Evolutionary conservation across 2,329 filamentous ascomycete genomes (phyloP).

Genomic region (Phaeosphaeriaceae sp.): DNA sequence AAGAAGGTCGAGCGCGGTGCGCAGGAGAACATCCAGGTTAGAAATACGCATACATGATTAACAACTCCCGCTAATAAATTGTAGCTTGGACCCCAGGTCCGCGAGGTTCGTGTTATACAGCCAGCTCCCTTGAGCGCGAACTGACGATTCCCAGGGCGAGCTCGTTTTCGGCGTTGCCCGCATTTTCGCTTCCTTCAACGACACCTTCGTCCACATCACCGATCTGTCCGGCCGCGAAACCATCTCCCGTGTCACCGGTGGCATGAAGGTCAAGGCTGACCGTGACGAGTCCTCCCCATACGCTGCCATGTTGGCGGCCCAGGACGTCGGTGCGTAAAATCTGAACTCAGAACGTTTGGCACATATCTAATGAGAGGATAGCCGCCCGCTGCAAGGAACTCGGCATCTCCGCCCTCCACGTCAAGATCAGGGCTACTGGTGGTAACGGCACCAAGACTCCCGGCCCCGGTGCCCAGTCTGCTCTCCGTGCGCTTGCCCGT

Average conservation of each 20-base stretch:
- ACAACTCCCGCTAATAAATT: constrained; percentile 56
- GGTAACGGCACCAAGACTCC: constrained; percentile 99
- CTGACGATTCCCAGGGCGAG: constrained; percentile 68
- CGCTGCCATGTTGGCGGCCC: constrained; percentile 99
- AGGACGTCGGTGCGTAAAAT: constrained; percentile 67
- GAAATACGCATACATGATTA: neutral
- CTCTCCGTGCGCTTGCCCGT: constrained; percentile 97
- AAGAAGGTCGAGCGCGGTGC: constrained; percentile 79
- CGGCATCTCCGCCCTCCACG: constrained; percentile 94
- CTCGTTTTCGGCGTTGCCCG: constrained; percentile 97
- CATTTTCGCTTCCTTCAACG: constrained; percentile 85
- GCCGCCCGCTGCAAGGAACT: constrained; percentile 88
- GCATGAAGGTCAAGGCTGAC: constrained; percentile 98
- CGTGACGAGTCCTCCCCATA: constrained; percentile 99
- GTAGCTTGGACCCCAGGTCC: constrained; percentile 87
- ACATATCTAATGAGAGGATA: constrained; percentile 26
- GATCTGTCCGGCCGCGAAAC: constrained; percentile 99
- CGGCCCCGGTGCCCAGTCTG: constrained; percentile 97
- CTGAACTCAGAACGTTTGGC: neutral
- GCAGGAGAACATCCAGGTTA: constrained; percentile 82
- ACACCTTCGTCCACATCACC: constrained; percentile 88
- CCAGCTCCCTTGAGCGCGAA: constrained; percentile 17
- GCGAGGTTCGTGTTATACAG: constrained; percentile 67
- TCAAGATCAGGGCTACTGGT: constrained; percentile 99
- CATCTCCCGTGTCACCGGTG: constrained; percentile 99